Conservation (phyloP, 805 yeast genomes). For the Suhomyces faveliae region DNA sequence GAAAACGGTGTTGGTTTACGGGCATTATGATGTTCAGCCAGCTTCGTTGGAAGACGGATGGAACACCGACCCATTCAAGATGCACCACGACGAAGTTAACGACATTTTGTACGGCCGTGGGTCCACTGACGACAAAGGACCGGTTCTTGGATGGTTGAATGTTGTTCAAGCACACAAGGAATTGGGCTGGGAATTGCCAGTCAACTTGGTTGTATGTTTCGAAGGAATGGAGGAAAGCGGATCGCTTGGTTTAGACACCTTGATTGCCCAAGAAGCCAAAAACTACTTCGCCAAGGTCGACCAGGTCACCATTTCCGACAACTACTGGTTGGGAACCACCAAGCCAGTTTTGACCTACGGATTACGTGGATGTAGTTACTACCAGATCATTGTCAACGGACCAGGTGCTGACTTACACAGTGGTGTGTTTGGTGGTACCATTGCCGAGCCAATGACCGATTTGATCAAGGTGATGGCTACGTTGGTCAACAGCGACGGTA, state of each 20-base stretch:
- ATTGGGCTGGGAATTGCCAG: conserved; percentile 85
- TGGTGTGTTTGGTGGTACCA: conserved; percentile 95
- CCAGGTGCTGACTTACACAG: conserved; percentile 97
- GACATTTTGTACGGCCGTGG: conserved; percentile 88
- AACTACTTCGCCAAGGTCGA: conserved; percentile 84
- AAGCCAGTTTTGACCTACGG: conserved; percentile 98
- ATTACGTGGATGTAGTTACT: conserved; percentile 93
- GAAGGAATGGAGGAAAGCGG: conserved; percentile 99
- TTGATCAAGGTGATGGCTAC: conserved; percentile 72
- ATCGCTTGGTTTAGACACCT: conserved; percentile 82
- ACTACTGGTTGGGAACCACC: conserved; percentile 97
- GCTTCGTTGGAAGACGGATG: conserved; percentile 92
- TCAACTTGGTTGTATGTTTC: conserved; percentile 86
- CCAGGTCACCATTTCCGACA: conserved; percentile 94
- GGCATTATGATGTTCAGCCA: conserved; percentile 99
- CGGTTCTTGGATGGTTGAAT: conserved; percentile 96
- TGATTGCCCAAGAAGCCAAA: conserved; percentile 76
- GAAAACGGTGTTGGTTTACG: conserved; percentile 89
- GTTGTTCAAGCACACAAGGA: conserved; percentile 86
- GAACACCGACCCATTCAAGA: conserved; percentile 85
- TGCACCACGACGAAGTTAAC: conserved; percentile 58
- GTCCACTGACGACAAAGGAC: conserved; percentile 97
- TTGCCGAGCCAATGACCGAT: conserved; percentile 97
- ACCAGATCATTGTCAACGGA: conserved; percentile 77
- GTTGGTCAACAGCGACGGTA: conserved; percentile 79